These are phyloP conservation scores for Stygiomarasmius scandens DNA, from an alignment of 1,284 basidiomycete genomes.

Conservation along the genomic window DNA sequence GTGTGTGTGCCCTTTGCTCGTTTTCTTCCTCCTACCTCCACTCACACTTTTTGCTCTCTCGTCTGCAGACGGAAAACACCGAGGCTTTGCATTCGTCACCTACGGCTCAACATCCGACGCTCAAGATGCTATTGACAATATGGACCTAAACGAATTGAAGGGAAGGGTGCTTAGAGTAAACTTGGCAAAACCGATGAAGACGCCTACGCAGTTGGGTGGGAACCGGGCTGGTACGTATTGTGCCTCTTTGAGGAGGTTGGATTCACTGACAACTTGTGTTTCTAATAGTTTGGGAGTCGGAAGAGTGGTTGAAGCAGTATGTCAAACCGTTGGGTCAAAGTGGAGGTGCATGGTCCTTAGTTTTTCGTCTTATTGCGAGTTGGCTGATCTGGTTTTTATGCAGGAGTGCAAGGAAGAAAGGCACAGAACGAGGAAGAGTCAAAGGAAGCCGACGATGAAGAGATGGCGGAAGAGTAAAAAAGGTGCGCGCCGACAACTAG, in stretches of 20 bases:
- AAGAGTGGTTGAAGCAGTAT: conserved; percentile 78
- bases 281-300: conserved; percentile 90
- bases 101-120: conserved; percentile 73
- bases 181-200: conserved; percentile 72
- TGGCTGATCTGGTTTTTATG: conserved; percentile 14
- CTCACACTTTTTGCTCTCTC: neutral
- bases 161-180: conserved; percentile 79
- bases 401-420: conserved; percentile 60
- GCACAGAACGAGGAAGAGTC: conserved; percentile 32
- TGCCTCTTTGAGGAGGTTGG: conserved; percentile 2
- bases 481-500: too few relatives aligned
- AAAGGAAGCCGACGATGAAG: conserved; percentile 36
- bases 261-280: too few relatives aligned
- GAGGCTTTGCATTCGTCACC: conserved; percentile 83
- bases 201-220: conserved; percentile 59
- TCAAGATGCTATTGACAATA: conserved; percentile 86
- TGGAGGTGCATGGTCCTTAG: conserved; percentile 53
- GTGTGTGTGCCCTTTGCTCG: conserved; percentile 21
- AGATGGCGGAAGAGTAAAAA: conserved; percentile 64
- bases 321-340: conserved; percentile 71
- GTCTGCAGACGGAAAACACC: conserved; percentile 72
- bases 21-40: neutral
- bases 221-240: conserved; percentile 70
- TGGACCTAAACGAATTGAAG: conserved; percentile 80
- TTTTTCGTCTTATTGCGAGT: conserved; percentile 10